phyloP scores from a whole-genome alignment of 257 asterid genomes.

The Parsonsia alboflavescens region DNA sequence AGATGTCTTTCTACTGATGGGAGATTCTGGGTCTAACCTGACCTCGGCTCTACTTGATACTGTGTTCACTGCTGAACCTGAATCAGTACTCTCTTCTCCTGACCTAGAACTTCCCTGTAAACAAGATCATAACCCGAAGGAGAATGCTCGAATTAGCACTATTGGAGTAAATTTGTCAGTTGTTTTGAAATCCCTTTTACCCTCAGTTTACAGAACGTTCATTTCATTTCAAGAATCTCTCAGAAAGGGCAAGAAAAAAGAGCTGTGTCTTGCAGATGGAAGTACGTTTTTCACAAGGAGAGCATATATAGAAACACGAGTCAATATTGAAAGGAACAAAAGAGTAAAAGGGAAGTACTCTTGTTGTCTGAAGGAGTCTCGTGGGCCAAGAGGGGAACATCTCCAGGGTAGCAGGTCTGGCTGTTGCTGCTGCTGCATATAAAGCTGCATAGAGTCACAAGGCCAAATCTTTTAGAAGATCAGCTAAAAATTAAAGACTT shows the following conservation, averaged over 20 bases:
- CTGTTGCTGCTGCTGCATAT: conserved; percentile 39
- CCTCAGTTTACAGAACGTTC: neutral
- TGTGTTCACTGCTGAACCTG: conserved; percentile 59
- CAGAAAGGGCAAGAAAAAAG: neutral
- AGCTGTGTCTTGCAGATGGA: neutral
- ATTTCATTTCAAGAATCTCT: neutral
- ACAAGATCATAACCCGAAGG: conserved; percentile 15
- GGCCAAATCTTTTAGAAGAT: conserved; percentile 43
- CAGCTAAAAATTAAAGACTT: conserved; percentile 14
- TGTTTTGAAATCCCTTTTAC: neutral
- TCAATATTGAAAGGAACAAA: conserved; percentile 18
- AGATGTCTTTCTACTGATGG: conserved; percentile 43
- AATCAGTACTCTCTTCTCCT: conserved; percentile 72
- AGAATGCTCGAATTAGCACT: conserved; percentile 31
- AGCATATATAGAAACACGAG: conserved; percentile 12
- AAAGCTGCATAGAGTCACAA: conserved; percentile 76
- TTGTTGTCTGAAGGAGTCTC: conserved; percentile 59
- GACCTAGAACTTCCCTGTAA: conserved; percentile 74
- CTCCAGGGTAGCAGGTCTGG: conserved; percentile 85
- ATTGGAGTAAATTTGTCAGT: too few relatives aligned
- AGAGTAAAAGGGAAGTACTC: conserved; percentile 28
- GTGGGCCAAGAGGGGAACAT: conserved; percentile 98
- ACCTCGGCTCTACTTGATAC: conserved; percentile 39
- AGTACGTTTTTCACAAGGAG: neutral
- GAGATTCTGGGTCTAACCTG: conserved; percentile 58